Evolutionary conservation across 495 filamentous ascomycete species (phyloP).

Genomic region (Tuber aestivum): DNA sequence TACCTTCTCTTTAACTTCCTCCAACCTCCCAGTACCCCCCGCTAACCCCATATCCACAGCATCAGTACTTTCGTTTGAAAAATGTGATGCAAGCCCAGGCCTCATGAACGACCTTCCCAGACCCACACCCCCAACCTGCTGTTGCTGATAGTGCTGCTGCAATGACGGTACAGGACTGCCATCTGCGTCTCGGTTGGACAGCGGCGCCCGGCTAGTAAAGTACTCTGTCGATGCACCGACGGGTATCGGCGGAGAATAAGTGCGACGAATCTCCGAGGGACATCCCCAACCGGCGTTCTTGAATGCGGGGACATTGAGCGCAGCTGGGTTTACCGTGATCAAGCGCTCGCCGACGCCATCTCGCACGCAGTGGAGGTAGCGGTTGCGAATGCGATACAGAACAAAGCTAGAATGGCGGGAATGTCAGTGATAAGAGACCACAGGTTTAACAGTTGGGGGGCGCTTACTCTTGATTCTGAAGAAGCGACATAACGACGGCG

Average conservation of each 20-base stretch:
- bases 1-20: conserved; percentile 56
- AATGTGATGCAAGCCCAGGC: conserved; percentile 50
- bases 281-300: conserved; percentile 88
- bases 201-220: conserved; percentile 56
- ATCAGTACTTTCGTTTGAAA: conserved; percentile 48
- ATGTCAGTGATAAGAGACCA: neutral
- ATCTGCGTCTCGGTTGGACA: conserved; percentile 35
- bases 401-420: conserved; percentile 58
- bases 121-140: conserved; percentile 45
- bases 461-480: conserved; percentile 93
- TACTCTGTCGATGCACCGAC: conserved; percentile 84
- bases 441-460: conserved; percentile 14
- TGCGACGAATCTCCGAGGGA: conserved; percentile 70
- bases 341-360: conserved; percentile 92
- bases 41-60: conserved; percentile 39
- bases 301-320: conserved; percentile 89
- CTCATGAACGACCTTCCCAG: conserved; percentile 50
- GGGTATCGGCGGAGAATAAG: conserved; percentile 93
- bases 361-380: conserved; percentile 78
- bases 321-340: conserved; percentile 79
- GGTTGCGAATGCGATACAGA: conserved; percentile 81
- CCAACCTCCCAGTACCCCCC: conserved; percentile 9
- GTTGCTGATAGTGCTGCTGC: conserved; percentile 31
- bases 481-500: conserved; percentile 64
- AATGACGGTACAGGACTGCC: conserved; percentile 41